Evolutionary conservation across 1,284 basidiomycete species (phyloP), one percentile per base, ranked within the genome.

Genomic region (Ganoderma meredithae): DNA sequence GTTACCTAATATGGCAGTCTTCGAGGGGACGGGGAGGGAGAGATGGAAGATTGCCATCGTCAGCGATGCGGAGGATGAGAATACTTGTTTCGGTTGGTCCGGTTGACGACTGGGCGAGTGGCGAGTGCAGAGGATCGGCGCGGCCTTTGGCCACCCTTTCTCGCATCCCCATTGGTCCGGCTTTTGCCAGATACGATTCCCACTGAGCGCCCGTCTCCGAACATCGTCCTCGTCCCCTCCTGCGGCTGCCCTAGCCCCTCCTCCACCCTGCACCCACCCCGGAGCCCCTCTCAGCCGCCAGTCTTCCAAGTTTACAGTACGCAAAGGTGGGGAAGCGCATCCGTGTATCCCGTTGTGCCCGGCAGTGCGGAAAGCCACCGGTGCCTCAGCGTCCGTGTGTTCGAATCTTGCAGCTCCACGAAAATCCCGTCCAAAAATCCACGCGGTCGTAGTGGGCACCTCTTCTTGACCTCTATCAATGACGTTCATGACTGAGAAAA

Each of bases 161-260:
- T 25, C 25, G 62, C 63, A 8, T 63, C 71, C 75, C 75, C 67
- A 79, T 79, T 79, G 77, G 78, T 59, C 68, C 78, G 78, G 77
- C 77, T 41, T 76, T 75, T 74, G 74, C 78, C 78, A 79, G 72
- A 65, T 79, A 79, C 78, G 77, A 79, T 70, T 67, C 71, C 65
- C 52, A 41, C 56, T 41, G 43, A 61, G 66, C 71, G 71, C 65
- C 63, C 63, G 43, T 49, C 53, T 44, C 58, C 25, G 43, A 60
- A 60, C 61, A 53, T 63, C 59, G 60, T 60, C 59, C 36, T 62
- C 60, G 13, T 62, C 41, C 7, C 4, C 55, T 31, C 36, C 33
- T 8, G 31, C 31, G 3, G 13, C 15, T 31, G n/a, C 17, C 55
- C 55, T 19, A 58, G 10, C 31, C n/a, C n/a, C 7, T n/a, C 55